phyloP scores from a whole-genome alignment of 2,329 filamentous ascomycete genomes.

The Epichloe typhina region DNA sequence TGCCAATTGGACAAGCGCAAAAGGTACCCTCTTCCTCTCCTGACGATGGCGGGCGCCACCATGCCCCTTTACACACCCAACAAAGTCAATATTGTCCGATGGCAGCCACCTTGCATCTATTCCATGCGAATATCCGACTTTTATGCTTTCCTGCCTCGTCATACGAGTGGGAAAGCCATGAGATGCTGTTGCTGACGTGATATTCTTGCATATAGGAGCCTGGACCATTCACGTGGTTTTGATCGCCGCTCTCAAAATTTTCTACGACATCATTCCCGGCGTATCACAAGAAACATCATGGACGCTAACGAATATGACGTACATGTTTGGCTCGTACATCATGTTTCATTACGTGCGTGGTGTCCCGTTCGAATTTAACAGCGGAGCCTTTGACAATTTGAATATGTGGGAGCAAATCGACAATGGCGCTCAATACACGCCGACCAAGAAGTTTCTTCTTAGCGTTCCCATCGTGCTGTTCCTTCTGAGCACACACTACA shows the following conservation, averaged over 20 bases:
- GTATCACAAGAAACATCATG: conserved; percentile 97
- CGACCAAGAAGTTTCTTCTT: conserved; percentile 94
- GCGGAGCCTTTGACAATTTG: conserved; percentile 94
- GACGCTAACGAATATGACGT: conserved; percentile 97
- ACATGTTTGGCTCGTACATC: conserved; percentile 97
- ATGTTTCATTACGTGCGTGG: conserved; percentile 99
- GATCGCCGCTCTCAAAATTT: conserved; percentile 82
- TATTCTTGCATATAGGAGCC: conserved; percentile 48
- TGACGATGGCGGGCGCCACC: conserved; percentile 1
- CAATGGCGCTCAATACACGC: conserved; percentile 96
- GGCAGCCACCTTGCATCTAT: not conserved
- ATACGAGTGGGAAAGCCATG: not conserved
- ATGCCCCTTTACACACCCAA: not conserved
- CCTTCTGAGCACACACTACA: conserved; percentile 95
- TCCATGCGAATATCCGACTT: not conserved
- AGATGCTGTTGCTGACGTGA: not conserved
- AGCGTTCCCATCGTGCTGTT: conserved; percentile 91
- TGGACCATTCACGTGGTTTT: conserved; percentile 96
- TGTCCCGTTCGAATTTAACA: conserved; percentile 97
- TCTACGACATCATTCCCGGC: conserved; percentile 92
- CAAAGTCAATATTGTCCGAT: not conserved
- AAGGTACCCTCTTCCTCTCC: conserved; percentile 51
- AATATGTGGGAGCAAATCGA: conserved; percentile 99
- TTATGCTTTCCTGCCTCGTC: not conserved
- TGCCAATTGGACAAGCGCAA: conserved; percentile 97